Conservation (phyloP, 495 filamentous ascomycete genomes). For the Apiosordaria backusii region DNA sequence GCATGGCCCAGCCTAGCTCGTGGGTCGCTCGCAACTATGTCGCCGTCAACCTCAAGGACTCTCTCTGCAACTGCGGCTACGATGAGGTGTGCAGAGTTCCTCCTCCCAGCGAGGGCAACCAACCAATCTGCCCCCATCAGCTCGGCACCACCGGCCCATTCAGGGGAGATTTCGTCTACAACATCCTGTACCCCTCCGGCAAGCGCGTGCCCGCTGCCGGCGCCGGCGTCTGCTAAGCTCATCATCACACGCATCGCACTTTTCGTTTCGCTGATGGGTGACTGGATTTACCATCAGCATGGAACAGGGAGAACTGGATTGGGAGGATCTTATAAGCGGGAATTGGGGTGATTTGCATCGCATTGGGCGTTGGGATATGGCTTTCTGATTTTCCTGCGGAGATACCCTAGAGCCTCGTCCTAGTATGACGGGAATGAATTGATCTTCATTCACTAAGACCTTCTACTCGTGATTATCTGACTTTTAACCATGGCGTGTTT, state of each 20-base stretch:
- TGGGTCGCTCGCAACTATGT: conserved; percentile 36
- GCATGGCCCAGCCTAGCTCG: conserved; percentile 33
- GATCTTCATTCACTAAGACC: background rate
- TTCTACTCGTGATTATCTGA: background rate
- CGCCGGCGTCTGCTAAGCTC: background rate
- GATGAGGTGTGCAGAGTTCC: conserved; percentile 38
- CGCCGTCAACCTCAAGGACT: conserved; percentile 39
- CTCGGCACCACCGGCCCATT: conserved; percentile 25
- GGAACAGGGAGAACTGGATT: background rate
- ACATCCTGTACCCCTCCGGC: conserved; percentile 38
- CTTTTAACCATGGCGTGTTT: background rate
- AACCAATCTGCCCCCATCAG: conserved; percentile 34
- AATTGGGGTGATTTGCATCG: background rate
- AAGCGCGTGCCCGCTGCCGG: background rate
- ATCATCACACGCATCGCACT: background rate
- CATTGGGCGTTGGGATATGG: background rate
- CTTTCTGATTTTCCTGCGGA: background rate
- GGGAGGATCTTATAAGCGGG: background rate
- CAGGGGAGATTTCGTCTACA: conserved; percentile 28
- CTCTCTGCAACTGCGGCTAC: conserved; percentile 35
- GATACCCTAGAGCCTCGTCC: background rate
- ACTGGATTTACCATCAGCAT: background rate
- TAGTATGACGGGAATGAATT: background rate
- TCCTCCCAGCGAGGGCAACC: conserved; percentile 38
- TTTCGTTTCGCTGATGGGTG: background rate